phyloP scores from a whole-genome alignment of 176 grass and related monocot genomes.

The Cenchrus fungigraminus region DNA sequence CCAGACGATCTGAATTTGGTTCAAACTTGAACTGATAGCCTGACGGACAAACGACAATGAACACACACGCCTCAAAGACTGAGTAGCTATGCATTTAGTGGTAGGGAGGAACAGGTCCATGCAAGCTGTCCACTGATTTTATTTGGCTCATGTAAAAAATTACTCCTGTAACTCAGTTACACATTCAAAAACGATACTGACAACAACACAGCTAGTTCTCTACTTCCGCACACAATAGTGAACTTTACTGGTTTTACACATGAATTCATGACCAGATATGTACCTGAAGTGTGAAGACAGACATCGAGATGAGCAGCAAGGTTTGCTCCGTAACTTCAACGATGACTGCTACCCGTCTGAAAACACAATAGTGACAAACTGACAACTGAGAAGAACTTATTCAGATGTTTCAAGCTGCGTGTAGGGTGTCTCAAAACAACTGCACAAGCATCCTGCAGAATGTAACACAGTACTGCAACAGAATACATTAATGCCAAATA shows the following conservation, averaged over 20 bases:
- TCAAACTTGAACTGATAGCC: not conserved
- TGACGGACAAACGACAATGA: not conserved
- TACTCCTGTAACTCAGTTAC: not conserved
- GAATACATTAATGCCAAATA: not conserved
- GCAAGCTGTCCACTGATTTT: too few relatives aligned
- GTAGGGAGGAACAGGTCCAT: too few relatives aligned
- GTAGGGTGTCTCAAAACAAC: not conserved
- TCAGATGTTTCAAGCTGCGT: not conserved
- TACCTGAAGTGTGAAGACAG: conserved; percentile 29
- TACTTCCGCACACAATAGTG: not conserved
- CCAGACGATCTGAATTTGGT: not conserved
- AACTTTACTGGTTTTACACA: conserved; percentile 5
- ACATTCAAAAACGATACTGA: not conserved
- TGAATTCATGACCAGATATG: not conserved
- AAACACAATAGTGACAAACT: not conserved
- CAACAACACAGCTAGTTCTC: not conserved
- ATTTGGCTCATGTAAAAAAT: not conserved
- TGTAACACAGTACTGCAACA: not conserved
- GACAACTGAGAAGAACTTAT: not conserved
- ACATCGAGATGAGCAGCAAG: not conserved
- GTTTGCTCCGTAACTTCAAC: not conserved
- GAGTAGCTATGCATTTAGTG: too few relatives aligned
- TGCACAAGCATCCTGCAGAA: conserved; percentile 9
- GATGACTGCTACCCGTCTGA: conserved; percentile 6
- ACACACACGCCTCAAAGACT: not conserved